A percentile compares a stretch with the other conserved stretches of the same genome.
Conservation (phyloP, 805 yeast genomes). For the Wickerhamiella hasegawae region DNA sequence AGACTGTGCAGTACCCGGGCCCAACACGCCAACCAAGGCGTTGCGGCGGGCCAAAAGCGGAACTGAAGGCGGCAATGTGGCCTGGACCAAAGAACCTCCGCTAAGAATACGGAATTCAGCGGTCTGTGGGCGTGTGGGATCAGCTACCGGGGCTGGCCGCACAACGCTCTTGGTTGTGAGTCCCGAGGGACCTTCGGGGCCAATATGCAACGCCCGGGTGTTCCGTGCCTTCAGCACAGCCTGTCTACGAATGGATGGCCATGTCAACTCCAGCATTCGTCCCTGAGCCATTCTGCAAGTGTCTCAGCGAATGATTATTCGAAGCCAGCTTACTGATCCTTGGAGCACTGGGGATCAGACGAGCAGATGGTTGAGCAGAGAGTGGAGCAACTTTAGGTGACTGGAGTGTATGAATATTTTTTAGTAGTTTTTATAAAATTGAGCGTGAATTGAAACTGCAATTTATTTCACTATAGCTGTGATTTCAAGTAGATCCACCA, state of each 20-base stretch:
- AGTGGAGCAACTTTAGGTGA: too few relatives aligned
- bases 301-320: background rate
- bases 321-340: background rate
- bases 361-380: too few relatives aligned
- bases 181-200: conserved; percentile 12
- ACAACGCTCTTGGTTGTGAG: conserved; percentile 10
- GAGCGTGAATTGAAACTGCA: too few relatives aligned
- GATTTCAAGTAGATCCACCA: too few relatives aligned
- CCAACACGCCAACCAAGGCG: conserved; percentile 12
- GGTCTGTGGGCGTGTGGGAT: conserved; percentile 10
- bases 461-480: too few relatives aligned
- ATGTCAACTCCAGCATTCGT: background rate
- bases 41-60: conserved; percentile 11
- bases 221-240: background rate
- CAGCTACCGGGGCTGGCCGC: conserved; percentile 11
- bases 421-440: too few relatives aligned
- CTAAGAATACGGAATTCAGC: conserved; percentile 20
- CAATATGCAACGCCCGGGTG: conserved; percentile 10
- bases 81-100: conserved; percentile 86
- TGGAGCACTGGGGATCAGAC: too few relatives aligned
- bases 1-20: conserved; percentile 2
- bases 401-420: too few relatives aligned
- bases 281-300: background rate
- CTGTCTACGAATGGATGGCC: background rate
- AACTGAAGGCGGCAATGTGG: conserved; percentile 43